These are phyloP conservation scores for Acanthamoeba triangularis DNA, from an alignment of 208 protist genomes.

Conservation along the genomic window DNA sequence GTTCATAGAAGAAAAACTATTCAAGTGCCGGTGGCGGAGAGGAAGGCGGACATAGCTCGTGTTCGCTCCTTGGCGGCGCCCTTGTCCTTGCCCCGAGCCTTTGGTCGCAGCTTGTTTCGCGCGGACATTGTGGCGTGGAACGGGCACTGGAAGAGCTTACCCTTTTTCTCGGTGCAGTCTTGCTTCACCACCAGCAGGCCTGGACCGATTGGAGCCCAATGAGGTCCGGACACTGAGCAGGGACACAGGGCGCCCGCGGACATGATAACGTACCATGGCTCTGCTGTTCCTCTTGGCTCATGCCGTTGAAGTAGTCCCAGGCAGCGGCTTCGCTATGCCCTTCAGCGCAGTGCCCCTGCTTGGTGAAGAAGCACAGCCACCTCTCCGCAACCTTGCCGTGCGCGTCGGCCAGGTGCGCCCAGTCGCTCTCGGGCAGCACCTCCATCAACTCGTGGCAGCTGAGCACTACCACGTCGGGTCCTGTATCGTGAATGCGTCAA, in stretches of 20 bases:
- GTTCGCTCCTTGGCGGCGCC: not conserved
- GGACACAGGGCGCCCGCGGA: not conserved
- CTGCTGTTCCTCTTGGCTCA: not conserved
- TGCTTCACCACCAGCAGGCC: not conserved
- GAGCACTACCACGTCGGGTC: not conserved
- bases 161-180: not conserved
- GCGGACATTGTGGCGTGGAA: not conserved
- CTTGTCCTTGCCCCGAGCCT: not conserved
- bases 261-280: not conserved
- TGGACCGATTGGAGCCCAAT: not conserved
- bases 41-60: no score
- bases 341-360: not conserved
- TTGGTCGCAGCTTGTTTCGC: not conserved
- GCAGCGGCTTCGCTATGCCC: not conserved
- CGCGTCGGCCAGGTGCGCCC: not conserved
- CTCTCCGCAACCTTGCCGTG: not conserved
- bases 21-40: no score
- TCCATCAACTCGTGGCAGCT: not conserved
- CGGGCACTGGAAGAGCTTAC: not conserved
- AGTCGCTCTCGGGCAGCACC: conserved; percentile 7
- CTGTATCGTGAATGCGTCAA: not conserved
- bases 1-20: no score
- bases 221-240: not conserved
- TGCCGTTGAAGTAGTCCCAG: not conserved
- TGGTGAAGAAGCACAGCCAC: conserved; percentile 7